Conservation (phyloP, 2,329 filamentous ascomycete genomes). For the Aureobasidium melanogenum region DNA sequence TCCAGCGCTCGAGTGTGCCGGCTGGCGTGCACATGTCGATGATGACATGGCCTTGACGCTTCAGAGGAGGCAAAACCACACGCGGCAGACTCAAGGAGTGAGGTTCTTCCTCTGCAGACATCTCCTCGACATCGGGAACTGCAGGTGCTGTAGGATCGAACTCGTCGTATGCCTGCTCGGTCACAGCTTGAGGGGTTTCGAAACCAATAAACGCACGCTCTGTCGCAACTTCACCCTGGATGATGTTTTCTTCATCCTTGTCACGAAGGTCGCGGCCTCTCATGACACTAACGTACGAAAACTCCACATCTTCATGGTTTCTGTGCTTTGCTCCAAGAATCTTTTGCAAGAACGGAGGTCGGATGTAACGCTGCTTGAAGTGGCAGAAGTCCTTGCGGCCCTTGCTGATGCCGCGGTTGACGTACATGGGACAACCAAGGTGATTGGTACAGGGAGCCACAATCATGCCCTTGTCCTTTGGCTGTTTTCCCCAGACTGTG, state of each 20-base stretch:
- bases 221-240: constrained; percentile 50
- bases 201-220: constrained; percentile 65
- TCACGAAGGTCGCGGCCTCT: constrained; percentile 57
- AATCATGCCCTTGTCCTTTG: constrained; percentile 54
- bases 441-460: constrained; percentile 76
- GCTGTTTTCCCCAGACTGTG: constrained; percentile 16
- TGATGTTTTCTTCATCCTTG: constrained; percentile 22
- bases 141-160: constrained; percentile 15
- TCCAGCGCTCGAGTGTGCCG: constrained; percentile 87
- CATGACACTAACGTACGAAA: constrained; percentile 80
- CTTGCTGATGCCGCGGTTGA: constrained; percentile 52
- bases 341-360: constrained; percentile 71
- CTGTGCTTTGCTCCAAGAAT: constrained; percentile 59
- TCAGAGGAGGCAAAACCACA: constrained; percentile 69
- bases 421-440: constrained; percentile 78
- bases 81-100: constrained; percentile 64
- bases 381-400: constrained; percentile 86
- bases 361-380: constrained; percentile 81
- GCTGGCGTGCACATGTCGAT: constrained; percentile 84
- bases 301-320: constrained; percentile 86
- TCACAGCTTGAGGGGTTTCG: constrained; percentile 35
- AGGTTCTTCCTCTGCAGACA: constrained; percentile 11
- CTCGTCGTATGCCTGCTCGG: not conserved
- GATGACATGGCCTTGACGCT: constrained; percentile 78
- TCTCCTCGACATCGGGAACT: constrained; percentile 5